A percentile compares a stretch with the other conserved stretches of the same genome.
Conservation (phyloP, 2,329 filamentous ascomycete genomes). For the Ophiobolus disseminans region DNA sequence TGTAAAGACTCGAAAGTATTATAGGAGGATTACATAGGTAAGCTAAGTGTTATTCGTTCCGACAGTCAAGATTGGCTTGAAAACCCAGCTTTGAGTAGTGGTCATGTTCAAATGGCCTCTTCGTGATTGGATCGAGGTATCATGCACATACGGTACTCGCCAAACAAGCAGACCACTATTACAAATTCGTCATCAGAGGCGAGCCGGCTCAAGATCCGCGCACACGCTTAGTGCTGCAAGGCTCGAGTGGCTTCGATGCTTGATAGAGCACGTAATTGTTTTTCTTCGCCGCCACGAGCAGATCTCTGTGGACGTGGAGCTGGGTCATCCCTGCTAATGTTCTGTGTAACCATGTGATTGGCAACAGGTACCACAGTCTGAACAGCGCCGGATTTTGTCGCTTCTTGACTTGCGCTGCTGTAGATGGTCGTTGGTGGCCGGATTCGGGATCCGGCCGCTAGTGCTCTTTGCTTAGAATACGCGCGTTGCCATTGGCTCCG, state of each 20-base stretch:
- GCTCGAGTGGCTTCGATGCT: conserved; percentile 9
- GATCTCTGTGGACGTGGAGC: conserved; percentile 3
- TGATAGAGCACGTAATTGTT: conserved; percentile 15
- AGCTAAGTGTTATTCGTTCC: no score
- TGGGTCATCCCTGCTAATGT: not conserved
- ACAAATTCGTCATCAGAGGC: conserved; percentile 23
- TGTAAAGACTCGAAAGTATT: no score
- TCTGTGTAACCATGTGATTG: not conserved
- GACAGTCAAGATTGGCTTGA: no score
- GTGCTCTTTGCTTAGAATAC: conserved; percentile 31
- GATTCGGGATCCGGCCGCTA: conserved; percentile 21
- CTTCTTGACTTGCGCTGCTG: conserved; percentile 1
- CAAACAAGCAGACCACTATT: conserved; percentile 2
- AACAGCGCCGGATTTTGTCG: not conserved
- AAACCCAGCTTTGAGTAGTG: no score
- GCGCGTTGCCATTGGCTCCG: conserved; percentile 25
- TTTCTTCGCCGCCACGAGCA: conserved; percentile 16
- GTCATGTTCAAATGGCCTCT: not conserved
- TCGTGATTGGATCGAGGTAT: not conserved
- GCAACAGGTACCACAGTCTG: not conserved
- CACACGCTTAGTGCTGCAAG: conserved; percentile 14
- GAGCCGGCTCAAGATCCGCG: conserved; percentile 26
- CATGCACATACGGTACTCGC: conserved; percentile 10
- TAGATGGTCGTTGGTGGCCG: conserved; percentile 10
- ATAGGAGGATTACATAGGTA: no score